These are phyloP conservation scores for Proliferodiscus dingleyae DNA, from an alignment of 2,329 filamentous ascomycete species.

Conservation along the genomic window DNA sequence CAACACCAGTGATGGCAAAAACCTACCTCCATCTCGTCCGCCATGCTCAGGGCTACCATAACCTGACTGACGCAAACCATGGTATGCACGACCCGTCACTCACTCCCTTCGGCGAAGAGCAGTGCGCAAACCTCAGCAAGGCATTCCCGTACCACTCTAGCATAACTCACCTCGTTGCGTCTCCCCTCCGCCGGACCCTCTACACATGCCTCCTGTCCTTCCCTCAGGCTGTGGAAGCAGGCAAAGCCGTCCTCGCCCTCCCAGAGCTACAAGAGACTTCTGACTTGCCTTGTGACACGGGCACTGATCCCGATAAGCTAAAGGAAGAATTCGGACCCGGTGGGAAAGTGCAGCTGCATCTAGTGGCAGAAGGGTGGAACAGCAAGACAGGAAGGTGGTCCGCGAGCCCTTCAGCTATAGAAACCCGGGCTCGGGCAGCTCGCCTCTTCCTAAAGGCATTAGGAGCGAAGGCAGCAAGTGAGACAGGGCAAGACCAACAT, in stretches of 20 bases:
- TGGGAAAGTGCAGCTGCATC: conserved; percentile 55
- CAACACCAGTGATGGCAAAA: conserved; percentile 15
- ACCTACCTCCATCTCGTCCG: conserved; percentile 61
- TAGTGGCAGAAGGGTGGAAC: conserved; percentile 66
- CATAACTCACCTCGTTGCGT: conserved; percentile 69
- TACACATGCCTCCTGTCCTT: conserved; percentile 73
- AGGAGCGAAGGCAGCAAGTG: neutral
- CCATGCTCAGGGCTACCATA: conserved; percentile 78
- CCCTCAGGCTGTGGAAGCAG: conserved; percentile 44
- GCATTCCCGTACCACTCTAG: conserved; percentile 60
- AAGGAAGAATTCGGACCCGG: conserved; percentile 52
- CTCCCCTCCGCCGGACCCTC: conserved; percentile 75
- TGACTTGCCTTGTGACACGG: conserved; percentile 70
- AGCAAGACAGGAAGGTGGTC: conserved; percentile 46
- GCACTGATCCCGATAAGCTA: conserved; percentile 52
- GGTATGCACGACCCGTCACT: conserved; percentile 70
- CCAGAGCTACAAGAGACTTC: conserved; percentile 78
- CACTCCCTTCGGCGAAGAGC: conserved; percentile 68
- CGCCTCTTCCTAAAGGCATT: conserved; percentile 53
- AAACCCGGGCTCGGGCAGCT: conserved; percentile 46
- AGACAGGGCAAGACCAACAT: conserved; percentile 48
- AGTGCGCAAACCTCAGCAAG: conserved; percentile 61
- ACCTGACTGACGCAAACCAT: conserved; percentile 66
- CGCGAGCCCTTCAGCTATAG: conserved; percentile 13
- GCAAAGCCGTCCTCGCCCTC: conserved; percentile 51